These are phyloP conservation scores for Yamadazyma kanchanaburiensis DNA, from an alignment of 1,139 yeast genomes.

Conservation along the genomic window DNA sequence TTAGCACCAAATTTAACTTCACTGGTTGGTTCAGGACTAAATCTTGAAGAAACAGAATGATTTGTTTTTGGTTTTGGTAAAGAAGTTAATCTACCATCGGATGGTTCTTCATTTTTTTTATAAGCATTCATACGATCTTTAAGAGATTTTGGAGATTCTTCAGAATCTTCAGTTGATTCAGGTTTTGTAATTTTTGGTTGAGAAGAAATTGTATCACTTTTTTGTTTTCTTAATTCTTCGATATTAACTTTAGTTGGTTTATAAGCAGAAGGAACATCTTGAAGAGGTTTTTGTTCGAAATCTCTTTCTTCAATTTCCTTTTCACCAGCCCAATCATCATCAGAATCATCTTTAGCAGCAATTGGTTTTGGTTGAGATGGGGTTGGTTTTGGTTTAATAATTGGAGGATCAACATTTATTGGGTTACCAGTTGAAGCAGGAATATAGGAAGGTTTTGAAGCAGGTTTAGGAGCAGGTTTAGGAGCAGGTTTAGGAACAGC, in stretches of 20 bases:
- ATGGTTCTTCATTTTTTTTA: conserved; percentile 20
- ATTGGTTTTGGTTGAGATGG: conserved; percentile 31
- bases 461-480: conserved; percentile 9
- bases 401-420: conserved; percentile 15
- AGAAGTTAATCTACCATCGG: conserved; percentile 55
- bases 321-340: conserved; percentile 65
- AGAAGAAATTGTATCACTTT: conserved; percentile 47
- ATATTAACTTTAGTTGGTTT: conserved; percentile 57
- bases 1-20: conserved; percentile 55
- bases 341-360: conserved; percentile 23
- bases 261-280: conserved; percentile 61
- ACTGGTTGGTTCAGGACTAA: conserved; percentile 29
- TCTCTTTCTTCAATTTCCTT: conserved; percentile 71
- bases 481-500: conserved; percentile 19
- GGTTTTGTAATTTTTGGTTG: conserved; percentile 23
- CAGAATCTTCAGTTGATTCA: conserved; percentile 21
- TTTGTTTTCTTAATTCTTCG: conserved; percentile 41
- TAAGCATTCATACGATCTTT: conserved; percentile 41
- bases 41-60: conserved; percentile 52
- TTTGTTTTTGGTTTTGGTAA: conserved; percentile 64
- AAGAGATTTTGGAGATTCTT: conserved; percentile 31
- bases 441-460: conserved; percentile 25
- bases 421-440: conserved; percentile 44
- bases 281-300: conserved; percentile 59
- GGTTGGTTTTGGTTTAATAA: conserved; percentile 25